phyloP scores from a whole-genome alignment of 768 basidiomycete species.

The Suillus hirtellus region DNA sequence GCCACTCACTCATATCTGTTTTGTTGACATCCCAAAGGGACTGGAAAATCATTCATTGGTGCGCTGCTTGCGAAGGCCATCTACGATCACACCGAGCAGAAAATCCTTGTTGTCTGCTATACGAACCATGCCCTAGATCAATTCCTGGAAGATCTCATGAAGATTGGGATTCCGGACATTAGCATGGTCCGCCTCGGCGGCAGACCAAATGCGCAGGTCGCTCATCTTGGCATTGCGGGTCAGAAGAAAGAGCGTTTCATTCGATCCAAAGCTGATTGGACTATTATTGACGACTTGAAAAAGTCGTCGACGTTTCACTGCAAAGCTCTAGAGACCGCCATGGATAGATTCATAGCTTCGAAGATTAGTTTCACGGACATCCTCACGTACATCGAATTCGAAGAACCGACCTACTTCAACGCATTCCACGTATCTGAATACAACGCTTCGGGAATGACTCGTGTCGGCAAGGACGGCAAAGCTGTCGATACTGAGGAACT shows the following conservation, averaged over 20 bases:
- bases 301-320: slow-evolving; percentile 12
- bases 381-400: slow-evolving; percentile 52
- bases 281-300: slow-evolving; percentile 42
- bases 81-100: slow-evolving; percentile 46
- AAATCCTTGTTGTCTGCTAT: slow-evolving; percentile 68
- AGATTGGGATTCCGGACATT: slow-evolving; percentile 51
- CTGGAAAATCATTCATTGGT: slow-evolving; percentile 75
- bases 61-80: slow-evolving; percentile 63
- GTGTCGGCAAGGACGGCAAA: slow-evolving; percentile 42
- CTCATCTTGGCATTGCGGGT: slow-evolving; percentile 43
- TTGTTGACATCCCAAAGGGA: slow-evolving; percentile 42
- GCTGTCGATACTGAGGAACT: slow-evolving; percentile 42
- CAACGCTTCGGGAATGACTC: slow-evolving; percentile 43
- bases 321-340: slow-evolving; percentile 29
- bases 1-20: too few relatives aligned
- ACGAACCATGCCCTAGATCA: slow-evolving; percentile 78
- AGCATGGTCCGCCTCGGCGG: slow-evolving; percentile 60
- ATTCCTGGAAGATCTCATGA: slow-evolving; percentile 61
- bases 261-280: slow-evolving; percentile 38
- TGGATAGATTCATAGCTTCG: slow-evolving; percentile 27
- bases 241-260: slow-evolving; percentile 17
- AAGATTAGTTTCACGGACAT: slow-evolving; percentile 32
- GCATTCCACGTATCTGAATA: slow-evolving; percentile 45
- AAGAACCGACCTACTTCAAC: slow-evolving; percentile 44
- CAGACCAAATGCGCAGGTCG: slow-evolving; percentile 51